Evolutionary conservation across 2,329 filamentous ascomycete species (phyloP).

Genomic region (Fusarium tricinctum): DNA sequence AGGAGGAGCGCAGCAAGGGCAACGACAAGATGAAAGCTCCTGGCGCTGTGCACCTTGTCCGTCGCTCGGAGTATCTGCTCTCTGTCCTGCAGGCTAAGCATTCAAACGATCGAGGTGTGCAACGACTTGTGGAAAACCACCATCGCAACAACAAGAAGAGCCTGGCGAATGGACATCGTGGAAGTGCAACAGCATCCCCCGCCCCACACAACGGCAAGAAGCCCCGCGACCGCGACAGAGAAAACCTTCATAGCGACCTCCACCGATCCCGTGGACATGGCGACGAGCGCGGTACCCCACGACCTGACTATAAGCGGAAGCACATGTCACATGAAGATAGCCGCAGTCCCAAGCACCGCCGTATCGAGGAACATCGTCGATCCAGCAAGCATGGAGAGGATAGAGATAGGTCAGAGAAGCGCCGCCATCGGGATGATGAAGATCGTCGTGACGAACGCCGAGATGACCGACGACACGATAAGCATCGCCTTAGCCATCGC

Average conservation of each 20-base stretch:
- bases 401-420: conserved; percentile 52
- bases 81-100: conserved; percentile 93
- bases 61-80: conserved; percentile 92
- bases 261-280: conserved; percentile 65
- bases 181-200: conserved; percentile 78
- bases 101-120: conserved; percentile 80
- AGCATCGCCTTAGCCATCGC: conserved; percentile 43
- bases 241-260: conserved; percentile 62
- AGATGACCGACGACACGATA: conserved; percentile 41
- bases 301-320: conserved; percentile 72
- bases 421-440: conserved; percentile 45
- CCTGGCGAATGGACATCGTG: conserved; percentile 71
- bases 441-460: conserved; percentile 44
- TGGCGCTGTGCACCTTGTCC: conserved; percentile 96
- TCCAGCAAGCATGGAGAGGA: conserved; percentile 56
- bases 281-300: conserved; percentile 65
- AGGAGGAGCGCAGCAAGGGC: conserved; percentile 86
- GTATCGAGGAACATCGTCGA: conserved; percentile 58
- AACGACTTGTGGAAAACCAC: conserved; percentile 88
- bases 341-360: conserved; percentile 60
- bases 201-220: conserved; percentile 66
- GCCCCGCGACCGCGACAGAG: conserved; percentile 63
- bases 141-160: conserved; percentile 93
- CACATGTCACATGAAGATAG: conserved; percentile 65
- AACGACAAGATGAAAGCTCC: conserved; percentile 89